Conservation (phyloP, 164 flowering plant genomes). For the Hamamelis virginiana region DNA sequence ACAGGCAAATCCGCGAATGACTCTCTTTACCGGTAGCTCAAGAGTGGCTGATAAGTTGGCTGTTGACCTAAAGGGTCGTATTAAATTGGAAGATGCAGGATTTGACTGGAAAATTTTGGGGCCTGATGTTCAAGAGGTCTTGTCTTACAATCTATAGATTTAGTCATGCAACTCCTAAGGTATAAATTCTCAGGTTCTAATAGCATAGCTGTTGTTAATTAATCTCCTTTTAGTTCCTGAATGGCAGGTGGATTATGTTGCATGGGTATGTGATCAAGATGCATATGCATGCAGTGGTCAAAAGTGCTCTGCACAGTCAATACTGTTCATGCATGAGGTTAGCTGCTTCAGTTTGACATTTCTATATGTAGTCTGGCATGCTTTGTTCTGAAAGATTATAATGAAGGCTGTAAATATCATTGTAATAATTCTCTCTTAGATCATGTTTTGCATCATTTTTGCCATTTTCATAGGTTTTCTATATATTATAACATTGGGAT, state of each 20-base stretch:
- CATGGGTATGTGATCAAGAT: conserved; percentile 99
- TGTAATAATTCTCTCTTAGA: background rate
- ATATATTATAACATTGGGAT: background rate
- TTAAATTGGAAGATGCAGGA: conserved; percentile 98
- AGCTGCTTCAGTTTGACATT: conserved; percentile 11
- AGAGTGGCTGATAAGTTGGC: conserved; percentile 96
- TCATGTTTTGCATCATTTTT: no score
- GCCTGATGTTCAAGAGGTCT: conserved; percentile 94
- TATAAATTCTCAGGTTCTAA: conserved; percentile 7
- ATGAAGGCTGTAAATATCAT: background rate
- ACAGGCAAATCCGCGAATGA: conserved; percentile 93
- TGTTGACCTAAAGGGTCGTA: conserved; percentile 76
- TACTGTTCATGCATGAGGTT: conserved; percentile 97
- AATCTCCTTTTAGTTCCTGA: conserved; percentile 5
- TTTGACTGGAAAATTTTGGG: conserved; percentile 98
- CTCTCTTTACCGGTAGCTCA: conserved; percentile 96
- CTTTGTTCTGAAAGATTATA: background rate
- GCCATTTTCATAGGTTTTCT: no score
- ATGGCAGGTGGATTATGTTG: conserved; percentile 87
- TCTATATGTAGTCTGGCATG: background rate
- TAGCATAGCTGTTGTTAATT: conserved; percentile 6
- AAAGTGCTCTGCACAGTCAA: conserved; percentile 96
- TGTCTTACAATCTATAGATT: background rate
- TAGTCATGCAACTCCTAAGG: background rate
- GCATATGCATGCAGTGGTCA: conserved; percentile 99